A percentile compares a stretch with the other conserved stretches of the same genome.
phyloP scores from a whole-genome alignment of 352 stramenopile genomes.

The Phytophthora fragariae region DNA sequence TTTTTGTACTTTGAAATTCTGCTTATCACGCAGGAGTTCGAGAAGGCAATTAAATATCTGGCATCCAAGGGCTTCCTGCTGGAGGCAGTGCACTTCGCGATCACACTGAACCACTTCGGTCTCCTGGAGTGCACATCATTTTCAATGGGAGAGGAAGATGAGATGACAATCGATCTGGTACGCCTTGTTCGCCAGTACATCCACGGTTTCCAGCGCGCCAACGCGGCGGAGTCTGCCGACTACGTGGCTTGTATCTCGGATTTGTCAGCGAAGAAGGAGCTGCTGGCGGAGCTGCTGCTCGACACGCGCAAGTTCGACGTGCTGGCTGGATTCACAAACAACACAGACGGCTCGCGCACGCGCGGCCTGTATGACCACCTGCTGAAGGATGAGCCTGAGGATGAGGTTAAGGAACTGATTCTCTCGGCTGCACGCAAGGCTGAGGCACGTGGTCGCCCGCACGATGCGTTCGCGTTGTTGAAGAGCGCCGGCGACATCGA shows the following conservation, averaged over 20 bases:
- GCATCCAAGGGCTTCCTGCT: slow-evolving; percentile 78
- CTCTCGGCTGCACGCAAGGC: slow-evolving; percentile 78
- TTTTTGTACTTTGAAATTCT: slow-evolving; percentile 89
- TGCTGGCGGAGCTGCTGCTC: slow-evolving; percentile 77
- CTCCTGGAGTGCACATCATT: slow-evolving; percentile 69
- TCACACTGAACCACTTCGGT: slow-evolving; percentile 84
- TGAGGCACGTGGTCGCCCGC: slow-evolving; percentile 68
- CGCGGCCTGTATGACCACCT: slow-evolving; percentile 78
- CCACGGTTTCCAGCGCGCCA: slow-evolving; percentile 82
- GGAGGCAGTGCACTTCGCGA: slow-evolving; percentile 83
- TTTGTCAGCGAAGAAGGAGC: slow-evolving; percentile 65
- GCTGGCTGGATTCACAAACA: slow-evolving; percentile 82
- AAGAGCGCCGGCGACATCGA: slow-evolving; percentile 86
- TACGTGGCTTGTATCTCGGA: slow-evolving; percentile 83
- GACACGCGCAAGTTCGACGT: slow-evolving; percentile 86
- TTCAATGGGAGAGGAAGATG: slow-evolving; percentile 67
- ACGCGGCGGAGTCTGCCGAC: slow-evolving; percentile 80
- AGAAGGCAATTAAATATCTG: slow-evolving; percentile 85
- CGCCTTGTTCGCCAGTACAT: slow-evolving; percentile 88
- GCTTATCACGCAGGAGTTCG: slow-evolving; percentile 81
- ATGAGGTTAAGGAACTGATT: slow-evolving; percentile 82
- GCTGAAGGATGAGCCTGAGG: slow-evolving; percentile 74
- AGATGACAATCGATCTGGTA: slow-evolving; percentile 67
- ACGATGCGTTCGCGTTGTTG: slow-evolving; percentile 81
- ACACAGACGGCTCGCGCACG: slow-evolving; percentile 84